Evolutionary conservation across 148 eudicot genomes (phyloP), one percentile per base, ranked within the genome.

Genomic region (Chenopodium suecicum): DNA sequence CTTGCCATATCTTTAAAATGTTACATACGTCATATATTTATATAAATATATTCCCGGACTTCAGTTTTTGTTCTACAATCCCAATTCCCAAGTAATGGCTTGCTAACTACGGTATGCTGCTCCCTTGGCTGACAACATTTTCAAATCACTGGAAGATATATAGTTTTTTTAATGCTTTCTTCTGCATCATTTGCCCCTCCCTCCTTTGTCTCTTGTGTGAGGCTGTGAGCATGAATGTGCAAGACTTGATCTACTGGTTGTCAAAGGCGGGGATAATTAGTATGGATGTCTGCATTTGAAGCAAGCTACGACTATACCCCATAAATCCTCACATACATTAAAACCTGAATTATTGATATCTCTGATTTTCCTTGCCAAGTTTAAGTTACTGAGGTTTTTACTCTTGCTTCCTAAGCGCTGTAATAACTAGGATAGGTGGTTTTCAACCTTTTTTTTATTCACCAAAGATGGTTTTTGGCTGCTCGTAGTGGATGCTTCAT

Each of bases 391-490:
- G 68, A 7, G 11, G 14, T n/a, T 65, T n/a, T 9, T 9, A 65
- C 68, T 23, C 29, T 65, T 65, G 68, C 54, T 9, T 65, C 31
- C 11, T 65, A 65, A 14, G 31, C 52, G 32, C 66, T 67, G n/a
- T 19, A 3, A 58, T 58, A 20, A 1, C 63, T 58, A 58, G 19
- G 22, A 58, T 58, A 58, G 63, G 63, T 58, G 63, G 4, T 58
- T 58, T 16, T 19, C 63, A 58, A 58, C n/a, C 63, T 83, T 22
- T 70, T 70, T 41, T 81, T 50, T 23, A 67, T 58, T 23, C 32
- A 54, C 12, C 31, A 13, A 9, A 20, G 23, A 75, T 17, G 13
- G 54, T 5, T 12, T 63, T 8, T 11, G 29, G 34, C 52, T 71
- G 52, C 74, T 71, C 11, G n/a, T 41, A 71, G 52, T 71, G 25